Conservation (phyloP, 768 basidiomycete species). For the Mycena sanguinolenta region DNA sequence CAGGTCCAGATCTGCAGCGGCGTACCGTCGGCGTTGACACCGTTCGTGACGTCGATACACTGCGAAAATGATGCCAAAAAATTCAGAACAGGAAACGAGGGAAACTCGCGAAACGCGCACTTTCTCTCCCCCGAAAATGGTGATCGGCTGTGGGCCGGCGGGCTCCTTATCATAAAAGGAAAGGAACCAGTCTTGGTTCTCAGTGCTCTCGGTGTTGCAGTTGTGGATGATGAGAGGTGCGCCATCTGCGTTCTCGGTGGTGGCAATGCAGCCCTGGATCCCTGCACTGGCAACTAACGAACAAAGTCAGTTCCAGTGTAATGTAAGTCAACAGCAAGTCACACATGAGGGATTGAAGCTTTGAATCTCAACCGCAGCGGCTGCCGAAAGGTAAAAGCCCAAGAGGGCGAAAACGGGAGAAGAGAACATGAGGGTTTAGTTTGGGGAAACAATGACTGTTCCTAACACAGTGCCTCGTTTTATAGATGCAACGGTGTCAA, state of each 20-base stretch:
- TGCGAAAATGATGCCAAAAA: background rate
- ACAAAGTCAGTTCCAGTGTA: background rate
- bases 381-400: background rate
- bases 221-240: constrained; percentile 13
- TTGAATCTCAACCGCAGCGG: constrained; percentile 2
- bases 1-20: constrained; percentile 42
- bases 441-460: background rate
- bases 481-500: too few species aligned
- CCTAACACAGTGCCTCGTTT: too few species aligned
- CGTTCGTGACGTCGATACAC: constrained; percentile 41
- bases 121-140: too few species aligned
- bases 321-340: background rate
- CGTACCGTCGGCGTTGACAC: constrained; percentile 40
- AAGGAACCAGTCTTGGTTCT: constrained; percentile 17
- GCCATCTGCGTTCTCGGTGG: constrained; percentile 4
- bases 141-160: constrained; percentile 23
- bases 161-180: constrained; percentile 15
- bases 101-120: too few species aligned
- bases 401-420: background rate
- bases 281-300: constrained; percentile 1
- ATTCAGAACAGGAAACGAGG: too few species aligned
- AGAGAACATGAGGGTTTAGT: background rate
- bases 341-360: background rate
- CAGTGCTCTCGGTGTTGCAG: constrained; percentile 16
- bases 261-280: constrained; percentile 20